A percentile compares a stretch with the other conserved stretches of the same genome.
Evolutionary conservation across 2,329 filamentous ascomycete species (phyloP).

Genomic region (Colletotrichum nymphaeae): DNA sequence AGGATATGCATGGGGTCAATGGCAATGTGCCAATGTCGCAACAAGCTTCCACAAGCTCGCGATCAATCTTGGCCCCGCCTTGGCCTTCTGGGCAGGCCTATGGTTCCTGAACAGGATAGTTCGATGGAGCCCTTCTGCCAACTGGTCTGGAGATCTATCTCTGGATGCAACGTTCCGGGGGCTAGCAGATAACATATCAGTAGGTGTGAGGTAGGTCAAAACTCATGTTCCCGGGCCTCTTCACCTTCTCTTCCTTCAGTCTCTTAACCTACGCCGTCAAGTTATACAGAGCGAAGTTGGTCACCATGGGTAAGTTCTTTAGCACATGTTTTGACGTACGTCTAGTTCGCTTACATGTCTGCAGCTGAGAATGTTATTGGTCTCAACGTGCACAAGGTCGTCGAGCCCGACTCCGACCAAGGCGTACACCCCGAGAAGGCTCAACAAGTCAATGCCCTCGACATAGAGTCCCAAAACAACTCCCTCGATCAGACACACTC

Average conservation of each 20-base stretch:
- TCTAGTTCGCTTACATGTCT: neutral
- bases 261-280: neutral
- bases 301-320: constrained; percentile 15
- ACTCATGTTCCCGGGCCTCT: neutral
- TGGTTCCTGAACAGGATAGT: neutral
- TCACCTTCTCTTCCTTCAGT: neutral
- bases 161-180: neutral
- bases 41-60: constrained; percentile 33
- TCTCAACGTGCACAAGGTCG: constrained; percentile 20
- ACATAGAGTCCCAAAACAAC: constrained; percentile 15
- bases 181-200: neutral
- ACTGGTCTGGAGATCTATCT: neutral
- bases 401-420: constrained; percentile 23
- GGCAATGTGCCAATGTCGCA: constrained; percentile 22
- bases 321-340: neutral
- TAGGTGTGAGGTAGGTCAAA: neutral
- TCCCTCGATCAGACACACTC: neutral
- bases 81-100: neutral
- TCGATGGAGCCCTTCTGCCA: neutral
- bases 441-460: neutral
- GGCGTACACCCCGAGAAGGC: constrained; percentile 10
- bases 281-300: neutral
- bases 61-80: constrained; percentile 29
- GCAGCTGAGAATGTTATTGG: constrained; percentile 30
- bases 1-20: constrained; percentile 5